Conservation (phyloP, 352 stramenopile species). For the Phytophthora pini region DNA sequence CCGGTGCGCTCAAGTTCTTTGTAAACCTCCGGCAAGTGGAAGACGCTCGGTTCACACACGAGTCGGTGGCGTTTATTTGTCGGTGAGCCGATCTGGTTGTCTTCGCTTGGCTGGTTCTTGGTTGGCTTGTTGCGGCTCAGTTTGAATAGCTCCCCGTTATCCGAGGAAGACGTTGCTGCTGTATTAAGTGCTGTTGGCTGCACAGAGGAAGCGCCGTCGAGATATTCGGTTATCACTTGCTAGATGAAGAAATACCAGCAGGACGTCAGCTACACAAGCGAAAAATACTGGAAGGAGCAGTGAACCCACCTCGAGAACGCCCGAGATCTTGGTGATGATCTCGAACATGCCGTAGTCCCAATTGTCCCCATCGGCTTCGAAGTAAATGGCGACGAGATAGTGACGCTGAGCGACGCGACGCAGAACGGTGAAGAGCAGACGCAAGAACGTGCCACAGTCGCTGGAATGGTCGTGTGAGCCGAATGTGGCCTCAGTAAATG, state of each 20-base stretch:
- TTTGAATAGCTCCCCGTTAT: slow-evolving; percentile 55
- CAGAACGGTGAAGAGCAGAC: slow-evolving; percentile 70
- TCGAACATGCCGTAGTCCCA: slow-evolving; percentile 78
- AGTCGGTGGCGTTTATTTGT: slow-evolving; percentile 25
- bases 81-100: slow-evolving; percentile 29
- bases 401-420: slow-evolving; percentile 73
- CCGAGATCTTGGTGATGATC: slow-evolving; percentile 68
- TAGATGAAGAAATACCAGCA: slow-evolving; percentile 18
- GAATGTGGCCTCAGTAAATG: slow-evolving; percentile 78
- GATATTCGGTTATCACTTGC: slow-evolving; percentile 71
- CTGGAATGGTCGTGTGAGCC: slow-evolving; percentile 66
- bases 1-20: slow-evolving; percentile 69
- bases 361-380: slow-evolving; percentile 63
- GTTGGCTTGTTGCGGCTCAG: slow-evolving; percentile 68
- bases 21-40: slow-evolving; percentile 79
- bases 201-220: slow-evolving; percentile 48
- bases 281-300: not conserved
- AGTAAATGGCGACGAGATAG: slow-evolving; percentile 66
- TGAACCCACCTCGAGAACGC: slow-evolving; percentile 60
- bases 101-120: slow-evolving; percentile 39
- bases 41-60: slow-evolving; percentile 79
- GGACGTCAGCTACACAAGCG: not conserved
- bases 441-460: slow-evolving; percentile 77
- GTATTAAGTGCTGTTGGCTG: slow-evolving; percentile 32
- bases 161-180: slow-evolving; percentile 16